A percentile compares a stretch with the other conserved stretches of the same genome.
phyloP scores from a whole-genome alignment of 805 yeast genomes.

The Candida sithepensis region DNA sequence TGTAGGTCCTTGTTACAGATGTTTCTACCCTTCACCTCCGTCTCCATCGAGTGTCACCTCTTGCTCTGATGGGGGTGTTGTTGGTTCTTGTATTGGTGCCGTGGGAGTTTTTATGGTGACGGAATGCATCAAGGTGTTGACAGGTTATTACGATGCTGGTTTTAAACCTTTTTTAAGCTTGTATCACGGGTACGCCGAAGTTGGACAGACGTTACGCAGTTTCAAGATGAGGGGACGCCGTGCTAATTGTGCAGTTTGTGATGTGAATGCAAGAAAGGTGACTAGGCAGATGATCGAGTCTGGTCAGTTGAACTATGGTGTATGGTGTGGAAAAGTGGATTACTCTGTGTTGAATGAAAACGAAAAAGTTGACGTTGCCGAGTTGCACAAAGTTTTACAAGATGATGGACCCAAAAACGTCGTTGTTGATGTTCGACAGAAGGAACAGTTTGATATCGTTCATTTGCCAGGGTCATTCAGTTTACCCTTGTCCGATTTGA shows the following conservation, averaged over 20 bases:
- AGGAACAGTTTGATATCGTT: conserved; percentile 69
- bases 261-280: conserved; percentile 47
- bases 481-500: conserved; percentile 55
- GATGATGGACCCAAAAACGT: no score
- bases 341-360: conserved; percentile 41
- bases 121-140: conserved; percentile 74
- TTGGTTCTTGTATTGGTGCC: conserved; percentile 95
- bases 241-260: conserved; percentile 57
- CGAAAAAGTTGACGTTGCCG: conserved; percentile 46
- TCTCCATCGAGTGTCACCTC: conserved; percentile 76
- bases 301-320: conserved; percentile 56
- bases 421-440: conserved; percentile 75
- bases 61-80: conserved; percentile 90
- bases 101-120: conserved; percentile 87
- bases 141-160: conserved; percentile 49
- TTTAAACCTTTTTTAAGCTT: conserved; percentile 68
- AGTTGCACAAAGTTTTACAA: conserved; percentile 19
- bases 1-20: conserved; percentile 88
- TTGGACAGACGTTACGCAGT: conserved; percentile 58
- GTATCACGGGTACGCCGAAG: conserved; percentile 58
- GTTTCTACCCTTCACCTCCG: conserved; percentile 90
- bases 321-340: conserved; percentile 67
- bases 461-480: conserved; percentile 56
- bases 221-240: conserved; percentile 79
- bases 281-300: conserved; percentile 42